Conservation (phyloP, 2,329 filamentous ascomycete species). For the Colletotrichum sp. region DNA sequence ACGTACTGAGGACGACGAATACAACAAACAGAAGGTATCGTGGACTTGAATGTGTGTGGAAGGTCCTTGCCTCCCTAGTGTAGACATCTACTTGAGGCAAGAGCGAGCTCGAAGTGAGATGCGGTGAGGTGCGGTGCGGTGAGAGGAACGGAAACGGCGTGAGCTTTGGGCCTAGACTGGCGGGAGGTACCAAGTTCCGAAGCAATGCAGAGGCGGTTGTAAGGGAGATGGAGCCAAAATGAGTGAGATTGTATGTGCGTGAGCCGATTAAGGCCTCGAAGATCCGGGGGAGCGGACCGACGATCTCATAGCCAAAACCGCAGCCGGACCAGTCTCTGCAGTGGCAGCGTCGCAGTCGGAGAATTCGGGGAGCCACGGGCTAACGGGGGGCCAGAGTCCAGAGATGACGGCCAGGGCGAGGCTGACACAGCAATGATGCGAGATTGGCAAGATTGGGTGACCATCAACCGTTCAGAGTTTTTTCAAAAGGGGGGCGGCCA, state of each 20-base stretch:
- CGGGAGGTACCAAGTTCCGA: background rate
- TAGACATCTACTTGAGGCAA: background rate
- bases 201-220: background rate
- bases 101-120: background rate
- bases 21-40: background rate
- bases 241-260: background rate
- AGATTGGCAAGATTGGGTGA: constrained; percentile 6
- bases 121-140: background rate
- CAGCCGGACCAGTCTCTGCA: background rate
- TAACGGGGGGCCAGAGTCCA: background rate
- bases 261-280: constrained; percentile 4
- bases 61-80: constrained; percentile 20
- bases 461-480: background rate
- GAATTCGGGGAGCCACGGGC: constrained; percentile 7
- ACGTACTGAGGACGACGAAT: background rate
- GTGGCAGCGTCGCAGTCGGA: constrained; percentile 10
- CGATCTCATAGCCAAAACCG: constrained; percentile 18
- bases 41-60: background rate
- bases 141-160: background rate
- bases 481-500: background rate
- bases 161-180: background rate
- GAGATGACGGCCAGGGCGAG: background rate
- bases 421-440: constrained; percentile 13
- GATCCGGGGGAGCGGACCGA: constrained; percentile 12
- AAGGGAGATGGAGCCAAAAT: background rate